Evolutionary conservation across 2,329 filamentous ascomycete species (phyloP), one percentile per base, ranked within the genome.

Genomic region (Paramyrothecium roridum): DNA sequence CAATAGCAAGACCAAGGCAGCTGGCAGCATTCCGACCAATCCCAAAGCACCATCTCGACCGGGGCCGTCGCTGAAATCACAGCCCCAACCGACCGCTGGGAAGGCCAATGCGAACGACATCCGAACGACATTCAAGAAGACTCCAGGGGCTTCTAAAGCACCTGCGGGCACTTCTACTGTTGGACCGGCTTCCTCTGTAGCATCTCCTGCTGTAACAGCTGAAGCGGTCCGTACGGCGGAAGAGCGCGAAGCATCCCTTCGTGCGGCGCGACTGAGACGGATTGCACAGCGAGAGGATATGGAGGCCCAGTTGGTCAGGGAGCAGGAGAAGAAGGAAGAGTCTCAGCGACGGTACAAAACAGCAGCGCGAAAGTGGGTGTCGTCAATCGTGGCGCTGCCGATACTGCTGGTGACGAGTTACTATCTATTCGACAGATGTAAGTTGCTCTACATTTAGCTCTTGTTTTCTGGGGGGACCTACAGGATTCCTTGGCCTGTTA

Each of bases 321-420:
- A 54, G 48, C 52, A 60, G 53, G 51, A 60, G 48, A 58, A 57
- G 33, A 54, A 65, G 47, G 59, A 70, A 40, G 73, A 75, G 47
- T 80, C 76, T 59, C 67, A 74, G 61, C 63, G 63, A 57, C 71
- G 75, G 45, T 81, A 79, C 63, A 74, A 77, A 53, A 61, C 63
- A 40, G 74, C 76, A 30, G 72, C 75, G 54, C 65, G 77, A 56
- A 77, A 73, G 61, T 83, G 78, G 72, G 67, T 73, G 3, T 68
- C 70, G 21, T 57, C 74, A 8, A 79, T 85, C 60, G 74, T 84
- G 54, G 80, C 78, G 22, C 61, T 83, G 67, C 82, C 82, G 2
- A 76, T 85, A 33, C 61, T 83, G 4, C 57, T 84, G 16, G 80
- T 85, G 51, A 81, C 79, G 23, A 82, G 81, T 21, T 84, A 81